Evolutionary conservation across 179 eudicot species (phyloP), one percentile per base, ranked within the genome.

Genomic region (Heliamphora pulchella): DNA sequence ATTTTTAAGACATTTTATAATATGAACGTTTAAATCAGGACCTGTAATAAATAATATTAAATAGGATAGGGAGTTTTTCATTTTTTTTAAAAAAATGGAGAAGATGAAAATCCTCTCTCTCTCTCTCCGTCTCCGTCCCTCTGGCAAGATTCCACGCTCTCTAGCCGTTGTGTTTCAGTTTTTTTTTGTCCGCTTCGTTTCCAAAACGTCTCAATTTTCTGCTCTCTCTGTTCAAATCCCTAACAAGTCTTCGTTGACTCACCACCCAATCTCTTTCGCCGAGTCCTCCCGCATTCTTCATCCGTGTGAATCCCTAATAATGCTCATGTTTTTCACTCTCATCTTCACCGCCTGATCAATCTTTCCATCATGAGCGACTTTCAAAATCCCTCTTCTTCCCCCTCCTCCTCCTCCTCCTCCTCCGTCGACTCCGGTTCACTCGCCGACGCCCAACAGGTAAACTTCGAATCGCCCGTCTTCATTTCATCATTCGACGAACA

Each of bases 391-490:
- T 83, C 88, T 31, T 31, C 31, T 31, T 31, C 31, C 4, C 82
- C 88, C 72, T 82, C 84, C 75, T 81, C 88, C 55, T 70, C 78
- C 61, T 84, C 88, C 3, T 85, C 87, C 71, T 83, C 86, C 77
- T 81, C 87, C 55, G 54, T 31, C 44, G 82, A 67, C 61, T 81
- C 84, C 46, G 79, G 47, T n/a, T 68, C 78, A 71, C 41, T 81
- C 57, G 62, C 84, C 58, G 80, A 76, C 65, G 73, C 79, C 9
- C 83, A 81, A 66, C 86, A 83, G 88, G 88, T 83, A 48, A 8
- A 3, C 53, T 22, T 51, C 44, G 39, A 6, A 57, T 65, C 87
- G 51, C 75, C 88, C 10, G 77, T 78, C 67, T 80, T 81, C 15
- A 65, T 9, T 8, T 76, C n/a, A 10, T 44, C 55, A 58, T 61